Percentiles rank a stretch among this genome's conserved stretches.
phyloP scores from a whole-genome alignment of 768 basidiomycete genomes.

The Lactifluus hygrophoroides region DNA sequence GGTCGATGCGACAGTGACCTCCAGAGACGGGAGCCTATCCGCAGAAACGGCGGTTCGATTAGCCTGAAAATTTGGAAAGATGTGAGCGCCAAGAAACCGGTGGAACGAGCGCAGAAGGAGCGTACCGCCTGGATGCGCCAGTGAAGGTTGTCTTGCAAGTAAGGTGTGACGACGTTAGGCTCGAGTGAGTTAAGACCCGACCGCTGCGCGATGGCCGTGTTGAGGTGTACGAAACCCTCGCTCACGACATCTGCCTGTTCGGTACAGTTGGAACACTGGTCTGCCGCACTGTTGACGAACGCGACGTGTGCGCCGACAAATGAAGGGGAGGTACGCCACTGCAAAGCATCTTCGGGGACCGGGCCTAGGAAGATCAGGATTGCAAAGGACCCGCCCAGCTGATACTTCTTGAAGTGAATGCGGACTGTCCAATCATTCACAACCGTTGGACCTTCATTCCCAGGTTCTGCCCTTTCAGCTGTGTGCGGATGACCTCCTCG shows the following conservation, averaged over 20 bases:
- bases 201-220: constrained; percentile 26
- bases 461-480: neutral
- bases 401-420: constrained; percentile 36
- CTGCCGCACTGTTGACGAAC: constrained; percentile 32
- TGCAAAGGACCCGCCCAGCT: constrained; percentile 35
- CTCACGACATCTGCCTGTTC: constrained; percentile 24
- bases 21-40: constrained; percentile 11
- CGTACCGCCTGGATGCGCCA: constrained; percentile 37
- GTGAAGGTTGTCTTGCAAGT: constrained; percentile 32
- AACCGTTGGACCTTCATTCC: neutral
- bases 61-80: neutral
- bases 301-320: constrained; percentile 39
- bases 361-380: constrained; percentile 41
- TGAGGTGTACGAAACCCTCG: constrained; percentile 41
- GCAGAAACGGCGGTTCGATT: neutral
- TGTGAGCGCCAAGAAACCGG: neutral
- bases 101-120: neutral
- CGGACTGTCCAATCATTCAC: constrained; percentile 36
- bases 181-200: constrained; percentile 29
- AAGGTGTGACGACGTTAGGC: constrained; percentile 34
- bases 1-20: constrained; percentile 6
- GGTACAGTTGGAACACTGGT: constrained; percentile 35
- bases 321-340: constrained; percentile 31
- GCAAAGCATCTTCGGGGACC: constrained; percentile 30
- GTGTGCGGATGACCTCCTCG: neutral